Evolutionary conservation across 345 rosid species (phyloP), one percentile per base, ranked within the genome.

Genomic region (Litchi chinensis): DNA sequence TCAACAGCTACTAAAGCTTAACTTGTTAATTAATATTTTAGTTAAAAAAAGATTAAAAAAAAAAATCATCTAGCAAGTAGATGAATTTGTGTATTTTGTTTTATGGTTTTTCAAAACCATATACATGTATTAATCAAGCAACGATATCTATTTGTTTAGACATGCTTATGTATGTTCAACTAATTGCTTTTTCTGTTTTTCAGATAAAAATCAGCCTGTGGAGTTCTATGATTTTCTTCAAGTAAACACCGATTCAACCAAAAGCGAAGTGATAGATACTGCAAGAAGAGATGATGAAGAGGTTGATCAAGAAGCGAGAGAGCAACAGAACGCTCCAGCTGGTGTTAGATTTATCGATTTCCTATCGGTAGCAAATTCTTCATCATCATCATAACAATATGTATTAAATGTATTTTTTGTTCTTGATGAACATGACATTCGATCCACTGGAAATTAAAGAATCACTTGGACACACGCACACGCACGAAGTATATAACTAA

Each of bases 151-250:
- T 54, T 54, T 15, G 11, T 41, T 19, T 48, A 2, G 5, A 18
- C 3, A 10, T 67, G 66, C 37, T 62, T 63, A 16, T 71, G 40
- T 19, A 40, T 44, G 32, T 59, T 32, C 37, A 32, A 28, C 0
- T 19, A 10, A 52, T 52, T 52, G 57, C 15, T 13, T 13, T 54
- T 54, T 52, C 12, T 18, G 0, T 43, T 2, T 44, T 79, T 72
- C 88, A 88, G 89, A 83, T 16, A 83, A 82, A 73, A 82, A 76
- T 10, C 76, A 83, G 65, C 68, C 77, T 26, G 65, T 82, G 5
- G 97, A 91, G 79, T 91, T 92, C 72, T 92, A 91, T 77, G 89
- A 92, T 73, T 92, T 92, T 85, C 91, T 92, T 10, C 93, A 88
- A 84, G 86, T 92, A 67, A 85, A 89, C 73, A 81, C 90, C 0